phyloP scores from a whole-genome alignment of 1,139 yeast genomes.

The Suhomyces maxii region DNA sequence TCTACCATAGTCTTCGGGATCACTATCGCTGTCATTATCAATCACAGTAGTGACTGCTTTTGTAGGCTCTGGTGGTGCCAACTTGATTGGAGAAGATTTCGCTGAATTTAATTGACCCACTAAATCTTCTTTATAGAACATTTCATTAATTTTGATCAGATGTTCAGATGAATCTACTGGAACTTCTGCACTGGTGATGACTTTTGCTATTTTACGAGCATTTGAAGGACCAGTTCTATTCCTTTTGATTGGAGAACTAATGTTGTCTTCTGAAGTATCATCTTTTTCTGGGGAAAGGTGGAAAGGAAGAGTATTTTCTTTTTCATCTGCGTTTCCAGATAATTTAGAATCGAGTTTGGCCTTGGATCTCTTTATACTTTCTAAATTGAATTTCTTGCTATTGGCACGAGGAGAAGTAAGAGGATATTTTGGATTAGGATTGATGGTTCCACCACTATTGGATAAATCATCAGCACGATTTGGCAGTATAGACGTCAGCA shows the following conservation, averaged over 20 bases:
- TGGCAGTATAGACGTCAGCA: constrained; percentile 6
- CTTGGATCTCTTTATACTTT: constrained; percentile 15
- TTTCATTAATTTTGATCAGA: constrained; percentile 24
- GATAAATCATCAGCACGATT: background rate
- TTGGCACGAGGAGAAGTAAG: constrained; percentile 17
- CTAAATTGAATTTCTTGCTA: constrained; percentile 13
- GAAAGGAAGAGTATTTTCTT: constrained; percentile 22
- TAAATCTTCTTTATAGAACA: constrained; percentile 27
- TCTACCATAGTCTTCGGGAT: constrained; percentile 23
- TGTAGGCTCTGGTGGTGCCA: background rate
- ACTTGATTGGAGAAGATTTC: constrained; percentile 15
- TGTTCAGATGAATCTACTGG: constrained; percentile 13
- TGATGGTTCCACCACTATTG: background rate
- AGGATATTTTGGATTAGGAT: constrained; percentile 12
- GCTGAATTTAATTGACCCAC: constrained; percentile 23
- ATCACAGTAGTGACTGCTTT: constrained; percentile 15
- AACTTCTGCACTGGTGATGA: constrained; percentile 22
- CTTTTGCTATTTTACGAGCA: constrained; percentile 24
- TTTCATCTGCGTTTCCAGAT: constrained; percentile 14
- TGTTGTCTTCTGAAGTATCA: constrained; percentile 8
- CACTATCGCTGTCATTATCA: constrained; percentile 30
- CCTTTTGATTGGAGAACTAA: constrained; percentile 19
- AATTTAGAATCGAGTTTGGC: constrained; percentile 10
- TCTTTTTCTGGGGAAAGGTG: constrained; percentile 18
- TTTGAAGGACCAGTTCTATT: constrained; percentile 14